Conservation (phyloP, 108 stramenopile species). For the Skeletonema tropicum region DNA sequence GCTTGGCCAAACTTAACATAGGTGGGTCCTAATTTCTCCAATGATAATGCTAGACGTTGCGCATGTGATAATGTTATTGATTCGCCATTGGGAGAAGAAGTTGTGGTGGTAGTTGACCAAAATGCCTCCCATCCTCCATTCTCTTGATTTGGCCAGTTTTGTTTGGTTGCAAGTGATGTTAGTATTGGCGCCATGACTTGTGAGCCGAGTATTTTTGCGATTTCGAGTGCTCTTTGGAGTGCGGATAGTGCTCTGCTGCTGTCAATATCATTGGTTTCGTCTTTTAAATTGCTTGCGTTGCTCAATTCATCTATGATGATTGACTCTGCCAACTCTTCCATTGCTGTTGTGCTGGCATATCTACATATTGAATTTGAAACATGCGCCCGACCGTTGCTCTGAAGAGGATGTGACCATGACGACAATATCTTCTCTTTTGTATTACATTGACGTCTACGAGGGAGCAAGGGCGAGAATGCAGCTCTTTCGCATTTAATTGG, state of each 20-base stretch:
- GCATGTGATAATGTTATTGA: slow-evolving; percentile 42
- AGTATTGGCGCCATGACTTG: slow-evolving; percentile 23
- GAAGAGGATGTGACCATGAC: not conserved
- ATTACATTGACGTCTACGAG: not conserved
- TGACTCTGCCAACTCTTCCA: slow-evolving; percentile 10
- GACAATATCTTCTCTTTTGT: not conserved
- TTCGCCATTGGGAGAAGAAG: not conserved
- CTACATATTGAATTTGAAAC: not conserved
- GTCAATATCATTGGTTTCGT: not conserved
- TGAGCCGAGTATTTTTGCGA: slow-evolving; percentile 21
- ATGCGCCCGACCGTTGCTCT: not conserved
- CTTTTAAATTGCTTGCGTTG: not conserved
- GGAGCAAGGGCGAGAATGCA: not conserved
- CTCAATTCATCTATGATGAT: not conserved
- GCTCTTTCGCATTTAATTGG: not conserved
- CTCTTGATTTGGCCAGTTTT: slow-evolving; percentile 14
- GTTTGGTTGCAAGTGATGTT: not conserved
- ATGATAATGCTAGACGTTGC: slow-evolving; percentile 47
- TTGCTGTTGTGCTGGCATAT: not conserved
- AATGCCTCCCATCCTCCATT: slow-evolving; percentile 41
- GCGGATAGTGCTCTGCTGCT: slow-evolving; percentile 4
- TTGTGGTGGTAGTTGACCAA: slow-evolving; percentile 26
- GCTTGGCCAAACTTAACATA: slow-evolving; percentile 86
- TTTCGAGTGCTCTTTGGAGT: slow-evolving; percentile 33
- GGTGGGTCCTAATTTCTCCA: slow-evolving; percentile 74